Conservation (phyloP, 2,329 filamentous ascomycete species). For the Fusarium keratoplasticum region DNA sequence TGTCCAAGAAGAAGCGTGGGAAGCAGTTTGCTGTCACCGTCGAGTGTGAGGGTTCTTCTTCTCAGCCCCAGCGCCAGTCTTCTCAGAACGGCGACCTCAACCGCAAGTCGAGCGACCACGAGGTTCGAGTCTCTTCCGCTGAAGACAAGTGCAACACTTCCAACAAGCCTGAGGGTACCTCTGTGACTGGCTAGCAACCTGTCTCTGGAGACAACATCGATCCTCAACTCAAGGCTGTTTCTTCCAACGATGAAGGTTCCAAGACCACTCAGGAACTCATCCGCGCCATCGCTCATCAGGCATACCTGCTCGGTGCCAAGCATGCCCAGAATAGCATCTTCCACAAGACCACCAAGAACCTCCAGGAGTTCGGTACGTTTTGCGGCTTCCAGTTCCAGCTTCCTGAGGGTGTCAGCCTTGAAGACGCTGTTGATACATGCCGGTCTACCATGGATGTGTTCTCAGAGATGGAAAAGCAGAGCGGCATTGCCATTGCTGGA, state of each 20-base stretch:
- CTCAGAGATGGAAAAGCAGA: background rate
- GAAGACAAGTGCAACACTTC: background rate
- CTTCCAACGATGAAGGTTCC: background rate
- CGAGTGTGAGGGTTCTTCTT: background rate
- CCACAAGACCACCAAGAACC: background rate
- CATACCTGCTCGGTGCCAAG: background rate
- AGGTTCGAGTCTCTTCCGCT: background rate
- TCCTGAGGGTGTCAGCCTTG: background rate
- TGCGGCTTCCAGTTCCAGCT: background rate
- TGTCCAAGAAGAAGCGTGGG: constrained; percentile 16
- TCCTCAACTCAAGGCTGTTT: background rate
- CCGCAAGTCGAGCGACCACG: background rate
- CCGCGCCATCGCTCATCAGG: background rate
- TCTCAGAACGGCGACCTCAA: background rate
- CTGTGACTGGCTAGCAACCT: background rate
- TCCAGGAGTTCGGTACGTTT: background rate
- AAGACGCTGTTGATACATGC: background rate
- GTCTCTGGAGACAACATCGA: background rate
- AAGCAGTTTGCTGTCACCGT: background rate
- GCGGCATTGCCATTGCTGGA: too few relatives aligned
- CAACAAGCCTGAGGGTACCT: background rate
- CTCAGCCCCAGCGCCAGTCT: background rate
- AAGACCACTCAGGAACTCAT: too few relatives aligned
- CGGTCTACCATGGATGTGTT: background rate
- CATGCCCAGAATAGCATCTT: background rate